Base-by-base conservation (phyloP, 768 basidiomycete genomes). In the Phylloporus scabripes region DNA sequence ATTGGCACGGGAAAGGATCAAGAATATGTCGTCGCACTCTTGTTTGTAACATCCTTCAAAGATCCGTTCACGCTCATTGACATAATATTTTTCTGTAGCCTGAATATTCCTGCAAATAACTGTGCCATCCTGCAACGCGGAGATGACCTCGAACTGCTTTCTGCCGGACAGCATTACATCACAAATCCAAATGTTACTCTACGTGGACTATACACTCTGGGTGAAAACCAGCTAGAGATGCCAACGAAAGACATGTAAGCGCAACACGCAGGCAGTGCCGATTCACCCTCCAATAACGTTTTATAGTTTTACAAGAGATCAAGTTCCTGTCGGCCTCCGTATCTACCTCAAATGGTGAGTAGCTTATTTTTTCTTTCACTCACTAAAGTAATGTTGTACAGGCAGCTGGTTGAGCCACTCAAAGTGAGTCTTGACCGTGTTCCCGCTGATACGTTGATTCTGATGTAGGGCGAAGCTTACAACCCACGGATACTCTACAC, bases 151-250 rank as follows among this genome's bases (percentile, higher is more conserved):
- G 81, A 87, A 58, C 73, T 89, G 4, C 75, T 92, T 20, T 76
- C 82, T 42, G 89, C 89, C 34, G 89, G 89, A 1, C 89, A 92
- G 61, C 87, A 87, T 45, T 87, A 82, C 53, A 84, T 92, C 60
- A 90, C 88, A 10, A 85, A 87, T 59, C 87, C 89, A 4, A 88
- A 82, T 49, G 83, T 91, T 40, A 90, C 88, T 2, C 69, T 91
- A 5, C 84, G 88, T 48, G 87, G 87, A 3, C 57, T 91, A 17
- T 91, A 81, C 65, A 87, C 89, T 1, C 76, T 86, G 2, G 88
- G 88, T 24, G 89, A 91, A 63, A 88, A 86, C 57, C 88, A 91
- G 63, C 64, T 87, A 24, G 88, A 90, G 63, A 85, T 90, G 83
- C 87, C 88, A 3, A 90, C 87, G 7, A 90, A 90, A 67, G 87